A percentile compares a stretch with the other conserved stretches of the same genome.
Evolutionary conservation across 345 rosid genomes (phyloP).

Genomic region (Hypericum androsaemum): DNA sequence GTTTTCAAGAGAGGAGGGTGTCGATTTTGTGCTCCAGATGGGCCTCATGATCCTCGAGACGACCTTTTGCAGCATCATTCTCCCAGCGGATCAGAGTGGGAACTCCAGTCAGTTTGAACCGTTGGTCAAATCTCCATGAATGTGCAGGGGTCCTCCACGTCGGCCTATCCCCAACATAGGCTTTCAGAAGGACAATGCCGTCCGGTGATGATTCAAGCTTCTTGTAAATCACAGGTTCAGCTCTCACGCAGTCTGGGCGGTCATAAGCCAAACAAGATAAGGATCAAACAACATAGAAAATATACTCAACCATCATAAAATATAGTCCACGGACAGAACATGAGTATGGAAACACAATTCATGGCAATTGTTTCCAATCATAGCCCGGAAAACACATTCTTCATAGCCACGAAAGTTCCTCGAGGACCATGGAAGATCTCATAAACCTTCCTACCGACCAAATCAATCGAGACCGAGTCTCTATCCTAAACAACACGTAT

Average conservation of each 20-base stretch:
- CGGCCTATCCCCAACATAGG: conserved; percentile 75
- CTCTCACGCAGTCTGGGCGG: conserved; percentile 70
- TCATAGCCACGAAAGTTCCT: too few relatives aligned
- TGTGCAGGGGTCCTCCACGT: conserved; percentile 77
- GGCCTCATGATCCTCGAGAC: conserved; percentile 80
- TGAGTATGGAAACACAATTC: too few relatives aligned
- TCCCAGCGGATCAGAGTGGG: conserved; percentile 75
- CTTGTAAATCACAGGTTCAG: conserved; percentile 81
- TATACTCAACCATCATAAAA: too few relatives aligned
- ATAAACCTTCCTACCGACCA: too few relatives aligned
- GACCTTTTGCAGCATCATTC: conserved; percentile 37
- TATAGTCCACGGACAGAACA: too few relatives aligned
- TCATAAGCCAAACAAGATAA: too few relatives aligned
- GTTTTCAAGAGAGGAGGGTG: conserved; percentile 28
- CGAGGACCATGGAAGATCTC: too few relatives aligned
- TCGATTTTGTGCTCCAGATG: conserved; percentile 52
- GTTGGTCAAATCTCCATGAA: conserved; percentile 60
- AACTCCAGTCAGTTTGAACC: conserved; percentile 67
- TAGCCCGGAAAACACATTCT: too few relatives aligned
- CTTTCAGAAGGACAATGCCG: conserved; percentile 49
- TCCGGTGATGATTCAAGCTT: conserved; percentile 53
- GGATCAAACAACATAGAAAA: too few relatives aligned
- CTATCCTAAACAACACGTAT: too few relatives aligned
- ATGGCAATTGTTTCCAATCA: too few relatives aligned
- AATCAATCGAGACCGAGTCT: too few relatives aligned